Conservation (phyloP, 345 rosid genomes). For the Acer saccharum region DNA sequence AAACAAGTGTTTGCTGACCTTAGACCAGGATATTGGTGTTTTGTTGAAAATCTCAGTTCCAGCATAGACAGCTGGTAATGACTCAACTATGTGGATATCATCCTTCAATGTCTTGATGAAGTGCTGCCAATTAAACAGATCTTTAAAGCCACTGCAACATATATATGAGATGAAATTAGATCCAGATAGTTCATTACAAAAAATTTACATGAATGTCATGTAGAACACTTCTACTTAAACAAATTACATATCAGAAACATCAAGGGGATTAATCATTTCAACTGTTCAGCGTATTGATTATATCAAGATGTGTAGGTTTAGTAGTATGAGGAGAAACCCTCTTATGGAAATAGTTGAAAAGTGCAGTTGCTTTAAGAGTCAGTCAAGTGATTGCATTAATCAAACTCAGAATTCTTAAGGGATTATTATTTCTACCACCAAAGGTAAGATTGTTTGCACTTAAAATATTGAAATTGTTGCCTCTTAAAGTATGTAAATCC, state of each 20-base stretch:
- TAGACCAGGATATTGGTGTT: constrained; percentile 96
- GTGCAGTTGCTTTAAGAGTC: neutral
- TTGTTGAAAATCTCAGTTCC: constrained; percentile 65
- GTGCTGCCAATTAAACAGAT: constrained; percentile 90
- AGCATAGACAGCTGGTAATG: constrained; percentile 62
- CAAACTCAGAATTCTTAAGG: neutral
- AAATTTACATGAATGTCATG: constrained; percentile 1
- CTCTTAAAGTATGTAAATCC: constrained; percentile 7
- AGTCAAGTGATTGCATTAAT: neutral
- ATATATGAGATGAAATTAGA: constrained; percentile 14
- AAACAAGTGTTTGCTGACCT: constrained; percentile 44
- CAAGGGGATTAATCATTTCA: neutral
- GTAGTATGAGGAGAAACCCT: constrained; percentile 5
- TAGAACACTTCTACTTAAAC: neutral
- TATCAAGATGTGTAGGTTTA: neutral
- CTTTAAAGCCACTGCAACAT: constrained; percentile 80
- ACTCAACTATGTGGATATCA: constrained; percentile 85
- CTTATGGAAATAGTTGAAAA: neutral
- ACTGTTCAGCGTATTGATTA: neutral
- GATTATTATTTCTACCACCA: neutral
- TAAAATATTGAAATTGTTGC: neutral
- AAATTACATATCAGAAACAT: neutral
- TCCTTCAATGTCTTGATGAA: constrained; percentile 77
- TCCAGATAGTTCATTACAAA: constrained; percentile 14
- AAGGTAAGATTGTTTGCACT: neutral